Percentiles rank a stretch among this genome's conserved stretches.
phyloP scores from a whole-genome alignment of 495 filamentous ascomycete genomes.

The Talaromyces proteolyticus region DNA sequence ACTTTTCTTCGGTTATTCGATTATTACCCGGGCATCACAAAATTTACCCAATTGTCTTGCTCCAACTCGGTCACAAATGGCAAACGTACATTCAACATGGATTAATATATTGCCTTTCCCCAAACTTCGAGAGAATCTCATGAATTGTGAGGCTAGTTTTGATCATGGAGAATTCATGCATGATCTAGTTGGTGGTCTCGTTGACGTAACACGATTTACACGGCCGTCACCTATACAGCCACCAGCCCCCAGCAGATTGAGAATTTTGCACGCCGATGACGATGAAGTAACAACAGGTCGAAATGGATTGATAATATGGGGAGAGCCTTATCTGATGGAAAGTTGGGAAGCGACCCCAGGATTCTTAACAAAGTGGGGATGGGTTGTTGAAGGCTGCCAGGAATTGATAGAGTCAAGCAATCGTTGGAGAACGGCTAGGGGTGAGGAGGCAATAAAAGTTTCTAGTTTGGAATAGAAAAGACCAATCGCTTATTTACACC shows the following conservation, averaged over 20 bases:
- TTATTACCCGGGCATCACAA: neutral
- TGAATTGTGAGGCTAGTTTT: slow-evolving; percentile 10
- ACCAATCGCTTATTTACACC: too few species aligned
- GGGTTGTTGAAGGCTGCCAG: slow-evolving; percentile 11
- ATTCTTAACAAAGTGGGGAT: slow-evolving; percentile 12
- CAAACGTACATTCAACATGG: slow-evolving; percentile 10
- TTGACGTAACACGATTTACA: neutral
- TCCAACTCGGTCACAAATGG: slow-evolving; percentile 1
- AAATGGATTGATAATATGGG: slow-evolving; percentile 11
- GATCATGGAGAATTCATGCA: slow-evolving; percentile 8
- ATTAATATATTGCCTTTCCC: slow-evolving; percentile 15
- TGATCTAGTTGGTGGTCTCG: slow-evolving; percentile 3
- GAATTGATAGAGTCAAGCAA: slow-evolving; percentile 15
- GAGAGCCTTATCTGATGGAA: slow-evolving; percentile 8
- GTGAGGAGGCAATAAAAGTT: too few species aligned
- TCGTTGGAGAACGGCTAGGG: slow-evolving; percentile 10
- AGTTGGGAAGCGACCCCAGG: slow-evolving; percentile 15
- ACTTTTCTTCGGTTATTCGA: neutral
- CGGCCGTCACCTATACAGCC: neutral
- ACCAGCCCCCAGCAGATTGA: neutral
- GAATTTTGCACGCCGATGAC: slow-evolving; percentile 4
- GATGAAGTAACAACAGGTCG: slow-evolving; percentile 9
- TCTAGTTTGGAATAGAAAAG: too few species aligned
- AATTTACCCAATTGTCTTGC: neutral
- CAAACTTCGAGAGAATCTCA: slow-evolving; percentile 15